These are phyloP conservation scores for Xylaria flabelliformis DNA, from an alignment of 495 filamentous ascomycete species.

Conservation along the genomic window DNA sequence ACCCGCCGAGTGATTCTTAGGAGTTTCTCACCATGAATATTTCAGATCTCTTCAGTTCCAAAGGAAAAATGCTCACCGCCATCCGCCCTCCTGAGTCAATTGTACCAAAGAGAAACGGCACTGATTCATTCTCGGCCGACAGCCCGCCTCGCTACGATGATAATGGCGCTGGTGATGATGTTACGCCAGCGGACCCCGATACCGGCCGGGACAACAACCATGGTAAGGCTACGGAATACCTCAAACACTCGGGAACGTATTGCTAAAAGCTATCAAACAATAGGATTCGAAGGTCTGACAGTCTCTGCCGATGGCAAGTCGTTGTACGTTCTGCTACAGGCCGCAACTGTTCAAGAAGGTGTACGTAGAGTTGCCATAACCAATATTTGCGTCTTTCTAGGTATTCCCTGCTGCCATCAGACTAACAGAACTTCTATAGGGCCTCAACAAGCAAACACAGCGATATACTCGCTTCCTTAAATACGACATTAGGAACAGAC, in stretches of 20 bases:
- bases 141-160: slow-evolving; percentile 65
- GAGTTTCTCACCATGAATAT: slow-evolving; percentile 9
- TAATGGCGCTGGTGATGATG: slow-evolving; percentile 41
- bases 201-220: slow-evolving; percentile 78
- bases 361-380: slow-evolving; percentile 42
- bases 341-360: slow-evolving; percentile 70
- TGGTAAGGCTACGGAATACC: slow-evolving; percentile 44
- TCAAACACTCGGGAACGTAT: neutral
- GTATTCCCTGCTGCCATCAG: neutral
- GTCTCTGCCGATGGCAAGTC: slow-evolving; percentile 66
- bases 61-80: slow-evolving; percentile 67
- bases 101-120: slow-evolving; percentile 70
- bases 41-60: slow-evolving; percentile 59
- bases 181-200: slow-evolving; percentile 58
- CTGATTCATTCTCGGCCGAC: slow-evolving; percentile 45
- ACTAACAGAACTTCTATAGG: slow-evolving; percentile 15
- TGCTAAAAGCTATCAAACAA: neutral
- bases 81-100: slow-evolving; percentile 72
- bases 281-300: slow-evolving; percentile 72
- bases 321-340: slow-evolving; percentile 73
- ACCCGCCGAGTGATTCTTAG: neutral
- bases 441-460: slow-evolving; percentile 55
- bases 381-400: neutral
- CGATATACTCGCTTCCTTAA: slow-evolving; percentile 66
- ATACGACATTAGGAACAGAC: slow-evolving; percentile 60